Conservation (phyloP, 2,329 filamentous ascomycete genomes). For the Fusarium solani-melongenae region DNA sequence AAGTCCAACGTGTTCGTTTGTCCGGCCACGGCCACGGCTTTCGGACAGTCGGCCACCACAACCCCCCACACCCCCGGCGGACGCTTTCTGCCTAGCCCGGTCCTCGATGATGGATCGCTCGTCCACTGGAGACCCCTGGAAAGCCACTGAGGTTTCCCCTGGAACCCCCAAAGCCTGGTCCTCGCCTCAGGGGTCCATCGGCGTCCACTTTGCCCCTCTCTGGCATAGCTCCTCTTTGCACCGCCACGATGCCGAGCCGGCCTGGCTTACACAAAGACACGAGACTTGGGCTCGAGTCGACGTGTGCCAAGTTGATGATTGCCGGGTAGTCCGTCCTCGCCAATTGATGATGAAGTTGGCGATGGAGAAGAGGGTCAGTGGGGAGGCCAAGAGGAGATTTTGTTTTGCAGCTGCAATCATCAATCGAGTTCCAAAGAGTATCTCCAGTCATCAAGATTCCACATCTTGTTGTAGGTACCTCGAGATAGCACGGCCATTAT, state of each 20-base stretch:
- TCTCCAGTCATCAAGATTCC: neutral
- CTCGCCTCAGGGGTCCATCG: slow-evolving; percentile 8
- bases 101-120: neutral
- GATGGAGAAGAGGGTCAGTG: slow-evolving; percentile 27
- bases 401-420: slow-evolving; percentile 16
- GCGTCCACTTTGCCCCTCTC: slow-evolving; percentile 1
- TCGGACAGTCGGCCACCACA: slow-evolving; percentile 31
- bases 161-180: neutral
- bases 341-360: slow-evolving; percentile 21
- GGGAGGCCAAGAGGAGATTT: slow-evolving; percentile 14
- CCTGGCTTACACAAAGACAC: slow-evolving; percentile 29
- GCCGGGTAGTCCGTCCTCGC: slow-evolving; percentile 34
- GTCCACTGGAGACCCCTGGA: slow-evolving; percentile 7
- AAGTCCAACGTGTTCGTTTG: slow-evolving; percentile 48
- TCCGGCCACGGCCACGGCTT: slow-evolving; percentile 8
- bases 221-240: slow-evolving; percentile 25
- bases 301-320: slow-evolving; percentile 36
- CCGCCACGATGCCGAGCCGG: slow-evolving; percentile 37
- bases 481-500: neutral
- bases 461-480: neutral
- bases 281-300: slow-evolving; percentile 10
- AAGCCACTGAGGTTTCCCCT: slow-evolving; percentile 23
- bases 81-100: neutral
- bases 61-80: slow-evolving; percentile 33
- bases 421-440: neutral